A percentile compares a stretch with the other conserved stretches of the same genome.
These are phyloP conservation scores for Rhodotorula graminis DNA, from an alignment of 768 basidiomycete species.

Conservation along the genomic window DNA sequence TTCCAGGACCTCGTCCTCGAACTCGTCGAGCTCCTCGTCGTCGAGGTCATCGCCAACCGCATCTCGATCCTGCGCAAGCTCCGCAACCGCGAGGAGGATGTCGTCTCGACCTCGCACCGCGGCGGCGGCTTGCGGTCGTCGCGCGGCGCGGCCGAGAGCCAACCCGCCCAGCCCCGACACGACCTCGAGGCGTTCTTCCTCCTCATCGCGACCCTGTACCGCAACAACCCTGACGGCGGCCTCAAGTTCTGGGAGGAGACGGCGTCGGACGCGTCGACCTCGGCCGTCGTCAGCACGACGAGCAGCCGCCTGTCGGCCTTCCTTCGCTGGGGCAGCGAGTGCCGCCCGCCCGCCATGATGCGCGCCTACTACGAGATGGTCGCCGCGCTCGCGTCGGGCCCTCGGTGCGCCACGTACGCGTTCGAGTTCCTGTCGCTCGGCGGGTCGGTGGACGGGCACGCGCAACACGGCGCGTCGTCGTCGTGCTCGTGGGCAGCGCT, in stretches of 20 bases:
- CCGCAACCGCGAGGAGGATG: constrained; percentile 83
- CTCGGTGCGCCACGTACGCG: constrained; percentile 75
- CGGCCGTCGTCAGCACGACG: constrained; percentile 7
- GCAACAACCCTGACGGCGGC: constrained; percentile 65
- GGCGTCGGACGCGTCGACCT: constrained; percentile 37
- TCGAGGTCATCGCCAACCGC: constrained; percentile 51
- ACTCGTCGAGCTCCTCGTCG: constrained; percentile 66
- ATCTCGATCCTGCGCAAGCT: constrained; percentile 52
- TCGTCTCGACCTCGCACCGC: constrained; percentile 64
- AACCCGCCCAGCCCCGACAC: constrained; percentile 58
- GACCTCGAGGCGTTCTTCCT: constrained; percentile 80
- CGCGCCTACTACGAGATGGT: constrained; percentile 86
- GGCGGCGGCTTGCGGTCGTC: constrained; percentile 46
- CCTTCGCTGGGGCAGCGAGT: constrained; percentile 80
- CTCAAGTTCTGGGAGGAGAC: constrained; percentile 73
- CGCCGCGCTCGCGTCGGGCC: constrained; percentile 72
- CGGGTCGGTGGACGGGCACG: constrained; percentile 37
- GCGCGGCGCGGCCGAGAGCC: constrained; percentile 31
- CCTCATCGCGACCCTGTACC: constrained; percentile 75
- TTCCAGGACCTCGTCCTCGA: constrained; percentile 59
- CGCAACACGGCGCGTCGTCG: constrained; percentile 5
- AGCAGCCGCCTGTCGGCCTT: constrained; percentile 64
- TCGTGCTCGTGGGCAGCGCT: constrained; percentile 73
- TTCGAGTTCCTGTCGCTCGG: constrained; percentile 77
- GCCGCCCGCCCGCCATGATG: constrained; percentile 65